Evolutionary conservation across 371 early-diverging fungal genomes (phyloP).

Genomic region (Cladochytrium tenue): DNA sequence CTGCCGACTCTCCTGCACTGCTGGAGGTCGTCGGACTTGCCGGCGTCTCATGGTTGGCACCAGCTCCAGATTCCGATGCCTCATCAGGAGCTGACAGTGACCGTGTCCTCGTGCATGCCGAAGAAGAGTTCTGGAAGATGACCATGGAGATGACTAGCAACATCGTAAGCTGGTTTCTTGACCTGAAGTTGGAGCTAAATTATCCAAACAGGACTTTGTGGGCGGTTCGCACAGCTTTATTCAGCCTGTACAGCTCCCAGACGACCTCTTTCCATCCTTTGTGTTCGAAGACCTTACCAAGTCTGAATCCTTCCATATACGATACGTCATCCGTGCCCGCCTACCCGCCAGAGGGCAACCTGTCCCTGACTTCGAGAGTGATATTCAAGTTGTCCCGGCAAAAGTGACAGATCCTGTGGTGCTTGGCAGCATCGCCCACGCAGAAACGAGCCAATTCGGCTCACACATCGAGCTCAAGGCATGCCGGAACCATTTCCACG

Average conservation of each 20-base stretch:
- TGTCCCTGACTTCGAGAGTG: neutral
- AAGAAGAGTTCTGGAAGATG: neutral
- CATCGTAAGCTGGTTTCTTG: neutral
- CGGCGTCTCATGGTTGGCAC: neutral
- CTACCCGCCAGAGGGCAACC: neutral
- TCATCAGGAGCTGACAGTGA: neutral
- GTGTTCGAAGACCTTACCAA: neutral
- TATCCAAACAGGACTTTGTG: neutral
- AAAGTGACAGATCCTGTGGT: neutral
- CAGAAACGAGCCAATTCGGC: neutral
- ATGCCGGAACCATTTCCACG: neutral
- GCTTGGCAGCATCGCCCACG: neutral
- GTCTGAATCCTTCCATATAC: neutral
- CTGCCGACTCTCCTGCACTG: neutral
- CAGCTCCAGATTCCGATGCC: neutral
- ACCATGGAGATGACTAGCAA: neutral
- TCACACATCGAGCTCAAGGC: neutral
- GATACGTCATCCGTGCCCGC: neutral
- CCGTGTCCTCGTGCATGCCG: neutral
- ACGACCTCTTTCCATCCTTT: neutral
- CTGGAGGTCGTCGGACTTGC: constrained; percentile 1
- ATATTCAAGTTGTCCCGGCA: neutral
- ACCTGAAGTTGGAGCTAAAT: too few relatives aligned
- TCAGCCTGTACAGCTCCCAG: neutral
- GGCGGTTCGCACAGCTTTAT: neutral